Conservation (phyloP, 495 filamentous ascomycete species). For the Xylaria castorea region DNA sequence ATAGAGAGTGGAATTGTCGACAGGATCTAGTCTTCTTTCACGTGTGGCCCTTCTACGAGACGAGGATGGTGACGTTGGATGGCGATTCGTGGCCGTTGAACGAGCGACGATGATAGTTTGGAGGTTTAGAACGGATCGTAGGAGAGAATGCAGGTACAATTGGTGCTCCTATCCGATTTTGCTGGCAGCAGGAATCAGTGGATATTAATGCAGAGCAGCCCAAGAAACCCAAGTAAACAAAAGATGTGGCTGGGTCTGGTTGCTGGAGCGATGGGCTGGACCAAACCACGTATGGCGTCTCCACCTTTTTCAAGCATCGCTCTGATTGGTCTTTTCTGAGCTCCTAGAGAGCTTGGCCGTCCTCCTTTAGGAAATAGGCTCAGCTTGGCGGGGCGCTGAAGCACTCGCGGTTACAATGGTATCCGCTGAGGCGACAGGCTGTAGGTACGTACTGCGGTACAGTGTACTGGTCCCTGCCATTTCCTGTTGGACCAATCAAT, state of each 20-base stretch:
- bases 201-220: slow-evolving; percentile 22
- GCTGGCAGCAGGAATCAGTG: background rate
- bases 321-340: background rate
- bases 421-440: background rate
- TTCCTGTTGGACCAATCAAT: slow-evolving; percentile 13
- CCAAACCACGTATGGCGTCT: slow-evolving; percentile 28
- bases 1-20: slow-evolving; percentile 33
- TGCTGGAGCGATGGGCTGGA: slow-evolving; percentile 36
- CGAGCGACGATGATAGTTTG: slow-evolving; percentile 27
- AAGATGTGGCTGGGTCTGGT: slow-evolving; percentile 45
- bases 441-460: background rate
- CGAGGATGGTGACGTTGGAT: slow-evolving; percentile 32
- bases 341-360: background rate
- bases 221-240: slow-evolving; percentile 41
- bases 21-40: slow-evolving; percentile 36
- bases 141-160: slow-evolving; percentile 30
- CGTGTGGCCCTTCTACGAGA: slow-evolving; percentile 36
- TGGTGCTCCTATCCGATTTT: slow-evolving; percentile 39
- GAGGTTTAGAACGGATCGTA: slow-evolving; percentile 24
- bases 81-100: slow-evolving; percentile 23
- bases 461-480: background rate
- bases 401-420: background rate
- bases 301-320: background rate
- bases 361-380: background rate
- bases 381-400: slow-evolving; percentile 6